A percentile compares a stretch with the other conserved stretches of the same genome.
Evolutionary conservation across 2,329 filamentous ascomycete genomes (phyloP).

Genomic region (Aspergillus nomiae): DNA sequence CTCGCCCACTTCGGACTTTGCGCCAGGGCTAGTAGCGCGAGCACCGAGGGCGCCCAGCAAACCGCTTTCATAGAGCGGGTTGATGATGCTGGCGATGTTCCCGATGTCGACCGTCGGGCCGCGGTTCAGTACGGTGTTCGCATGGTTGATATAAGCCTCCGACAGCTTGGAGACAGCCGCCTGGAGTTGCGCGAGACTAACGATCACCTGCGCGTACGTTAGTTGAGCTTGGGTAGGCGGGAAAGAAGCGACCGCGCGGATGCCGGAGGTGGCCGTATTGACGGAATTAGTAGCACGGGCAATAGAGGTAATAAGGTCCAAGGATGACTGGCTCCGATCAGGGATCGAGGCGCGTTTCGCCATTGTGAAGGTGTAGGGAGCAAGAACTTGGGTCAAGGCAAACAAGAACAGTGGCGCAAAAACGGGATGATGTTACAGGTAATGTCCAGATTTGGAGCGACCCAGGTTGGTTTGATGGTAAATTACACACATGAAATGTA

Average conservation of each 20-base stretch:
- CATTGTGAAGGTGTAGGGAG: background rate
- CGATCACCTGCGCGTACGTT: constrained; percentile 63
- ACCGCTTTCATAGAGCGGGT: constrained; percentile 47
- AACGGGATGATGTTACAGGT: background rate
- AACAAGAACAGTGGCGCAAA: background rate
- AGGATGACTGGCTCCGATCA: constrained; percentile 6
- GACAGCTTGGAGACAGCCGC: constrained; percentile 77
- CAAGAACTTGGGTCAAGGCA: background rate
- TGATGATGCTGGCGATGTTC: constrained; percentile 39
- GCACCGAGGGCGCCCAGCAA: constrained; percentile 32
- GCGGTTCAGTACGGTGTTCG: constrained; percentile 75
- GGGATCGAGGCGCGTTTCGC: constrained; percentile 1
- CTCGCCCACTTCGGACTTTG: constrained; percentile 56
- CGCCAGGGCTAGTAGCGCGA: constrained; percentile 39
- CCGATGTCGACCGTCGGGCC: constrained; percentile 58
- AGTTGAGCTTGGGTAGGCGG: constrained; percentile 21
- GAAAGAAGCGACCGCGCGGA: constrained; percentile 1
- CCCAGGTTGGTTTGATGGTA: background rate
- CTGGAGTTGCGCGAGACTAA: constrained; percentile 77
- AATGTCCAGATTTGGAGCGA: background rate
- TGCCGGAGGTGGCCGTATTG: constrained; percentile 11
- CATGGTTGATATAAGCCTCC: constrained; percentile 84
- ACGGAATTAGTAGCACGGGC: constrained; percentile 10
- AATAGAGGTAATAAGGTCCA: constrained; percentile 15
- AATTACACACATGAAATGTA: background rate